These are phyloP conservation scores for Arthrobotrys pseudoclavata DNA, from an alignment of 2,329 filamentous ascomycete species.

Conservation along the genomic window DNA sequence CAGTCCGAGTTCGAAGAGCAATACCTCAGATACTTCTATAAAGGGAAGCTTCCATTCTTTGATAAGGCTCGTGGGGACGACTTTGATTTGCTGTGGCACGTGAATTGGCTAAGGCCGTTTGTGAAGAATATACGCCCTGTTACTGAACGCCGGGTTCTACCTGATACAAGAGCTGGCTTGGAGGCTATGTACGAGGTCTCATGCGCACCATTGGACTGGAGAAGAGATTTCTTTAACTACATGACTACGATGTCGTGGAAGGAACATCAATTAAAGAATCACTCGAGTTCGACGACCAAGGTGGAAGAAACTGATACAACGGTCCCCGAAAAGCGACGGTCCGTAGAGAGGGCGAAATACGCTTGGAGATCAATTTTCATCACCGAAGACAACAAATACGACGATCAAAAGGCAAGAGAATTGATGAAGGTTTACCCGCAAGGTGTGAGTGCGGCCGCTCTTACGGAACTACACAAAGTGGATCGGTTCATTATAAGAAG, in stretches of 20 bases:
- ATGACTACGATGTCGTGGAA: constrained; percentile 60
- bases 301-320: constrained; percentile 8
- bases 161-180: constrained; percentile 11
- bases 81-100: constrained; percentile 45
- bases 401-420: constrained; percentile 41
- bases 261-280: constrained; percentile 57
- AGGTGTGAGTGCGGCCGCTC: constrained; percentile 25
- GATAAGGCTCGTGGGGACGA: constrained; percentile 49
- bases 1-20: constrained; percentile 57
- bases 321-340: constrained; percentile 19
- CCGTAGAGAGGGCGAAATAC: constrained; percentile 45
- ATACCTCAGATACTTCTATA: constrained; percentile 52
- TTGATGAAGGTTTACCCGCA: constrained; percentile 49
- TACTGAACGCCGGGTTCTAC: constrained; percentile 41
- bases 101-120: constrained; percentile 48
- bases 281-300: constrained; percentile 30
- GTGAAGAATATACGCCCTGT: constrained; percentile 52
- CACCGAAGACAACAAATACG: constrained; percentile 48
- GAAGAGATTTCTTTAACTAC: constrained; percentile 48
- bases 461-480: constrained; percentile 49
- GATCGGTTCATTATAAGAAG: constrained; percentile 52
- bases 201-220: constrained; percentile 43
- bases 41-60: constrained; percentile 51
- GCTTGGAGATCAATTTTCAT: constrained; percentile 52
- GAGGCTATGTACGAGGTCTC: constrained; percentile 37